These are phyloP conservation scores for Ceratocystis lukuohia DNA, from an alignment of 2,329 filamentous ascomycete genomes.

Conservation along the genomic window DNA sequence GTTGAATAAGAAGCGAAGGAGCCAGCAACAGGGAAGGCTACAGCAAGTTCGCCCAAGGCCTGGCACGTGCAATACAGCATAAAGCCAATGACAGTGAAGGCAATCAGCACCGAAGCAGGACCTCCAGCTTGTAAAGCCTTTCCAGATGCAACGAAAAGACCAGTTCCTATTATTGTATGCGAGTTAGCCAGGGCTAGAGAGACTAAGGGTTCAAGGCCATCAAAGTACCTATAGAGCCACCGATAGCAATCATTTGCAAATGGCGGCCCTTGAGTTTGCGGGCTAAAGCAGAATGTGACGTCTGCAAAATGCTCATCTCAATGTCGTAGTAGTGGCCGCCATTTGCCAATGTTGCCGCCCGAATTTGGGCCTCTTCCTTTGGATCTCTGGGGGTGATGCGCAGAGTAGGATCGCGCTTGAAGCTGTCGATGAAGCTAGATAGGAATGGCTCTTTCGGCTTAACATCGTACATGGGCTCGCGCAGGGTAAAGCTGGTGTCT, in stretches of 20 bases:
- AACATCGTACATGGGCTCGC: conserved; percentile 19
- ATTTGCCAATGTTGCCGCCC: conserved; percentile 25
- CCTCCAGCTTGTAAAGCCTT: conserved; percentile 57
- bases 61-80: conserved; percentile 92
- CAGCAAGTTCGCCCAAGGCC: conserved; percentile 80
- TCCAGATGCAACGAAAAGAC: conserved; percentile 76
- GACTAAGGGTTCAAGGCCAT: background rate
- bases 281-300: conserved; percentile 60
- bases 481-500: conserved; percentile 16
- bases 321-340: conserved; percentile 42
- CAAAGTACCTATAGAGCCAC: conserved; percentile 63
- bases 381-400: conserved; percentile 34
- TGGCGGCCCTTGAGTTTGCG: conserved; percentile 71
- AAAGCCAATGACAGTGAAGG: conserved; percentile 63
- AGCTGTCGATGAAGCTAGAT: conserved; percentile 37
- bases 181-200: conserved; percentile 13
- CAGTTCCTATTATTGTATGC: conserved; percentile 43
- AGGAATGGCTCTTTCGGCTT: conserved; percentile 18
- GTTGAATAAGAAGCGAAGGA: conserved; percentile 89
- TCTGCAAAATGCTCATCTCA: conserved; percentile 52
- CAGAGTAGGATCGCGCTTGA: conserved; percentile 45
- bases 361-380: conserved; percentile 25
- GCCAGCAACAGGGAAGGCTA: conserved; percentile 78
- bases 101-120: conserved; percentile 63
- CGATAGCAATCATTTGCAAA: conserved; percentile 95